Evolutionary conservation across 2,329 filamentous ascomycete genomes (phyloP).

Genomic region (Ramularia endophylla): DNA sequence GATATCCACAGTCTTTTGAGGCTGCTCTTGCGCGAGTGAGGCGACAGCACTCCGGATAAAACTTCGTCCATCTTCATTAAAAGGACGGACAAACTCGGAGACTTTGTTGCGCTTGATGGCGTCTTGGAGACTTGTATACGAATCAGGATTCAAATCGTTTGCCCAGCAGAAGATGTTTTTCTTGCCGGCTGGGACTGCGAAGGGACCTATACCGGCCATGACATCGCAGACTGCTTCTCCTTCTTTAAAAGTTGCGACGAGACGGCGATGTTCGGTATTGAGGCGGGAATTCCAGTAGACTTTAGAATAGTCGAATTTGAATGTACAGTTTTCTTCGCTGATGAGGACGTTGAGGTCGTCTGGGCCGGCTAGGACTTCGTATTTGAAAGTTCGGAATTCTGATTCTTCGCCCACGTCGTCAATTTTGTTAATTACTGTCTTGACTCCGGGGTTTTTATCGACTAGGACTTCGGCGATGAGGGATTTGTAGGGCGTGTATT

Average conservation of each 20-base stretch:
- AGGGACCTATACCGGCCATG: slow-evolving; percentile 96
- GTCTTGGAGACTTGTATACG: slow-evolving; percentile 64
- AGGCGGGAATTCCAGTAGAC: slow-evolving; percentile 98
- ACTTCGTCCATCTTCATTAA: slow-evolving; percentile 71
- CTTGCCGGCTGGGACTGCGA: slow-evolving; percentile 85
- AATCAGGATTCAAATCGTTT: slow-evolving; percentile 94
- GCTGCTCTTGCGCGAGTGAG: slow-evolving; percentile 47
- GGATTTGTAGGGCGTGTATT: slow-evolving; percentile 78
- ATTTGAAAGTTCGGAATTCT: slow-evolving; percentile 85
- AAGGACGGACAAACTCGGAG: slow-evolving; percentile 64
- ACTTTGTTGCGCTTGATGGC: slow-evolving; percentile 75
- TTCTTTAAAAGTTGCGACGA: slow-evolving; percentile 68
- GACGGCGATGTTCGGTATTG: slow-evolving; percentile 77
- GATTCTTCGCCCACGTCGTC: slow-evolving; percentile 81
- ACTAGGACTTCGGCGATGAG: slow-evolving; percentile 78
- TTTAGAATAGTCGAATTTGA: slow-evolving; percentile 88
- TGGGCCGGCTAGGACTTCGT: slow-evolving; percentile 79
- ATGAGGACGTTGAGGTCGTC: slow-evolving; percentile 80
- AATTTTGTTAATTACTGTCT: slow-evolving; percentile 93
- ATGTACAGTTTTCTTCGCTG: slow-evolving; percentile 76
- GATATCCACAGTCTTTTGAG: slow-evolving; percentile 44
- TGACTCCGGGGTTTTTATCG: slow-evolving; percentile 79
- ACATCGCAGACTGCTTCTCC: slow-evolving; percentile 92
- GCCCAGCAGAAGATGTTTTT: slow-evolving; percentile 90
- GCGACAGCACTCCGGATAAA: slow-evolving; percentile 72